A percentile compares a stretch with the other conserved stretches of the same genome.
Conservation (phyloP, 192 early-diverging fungal species). For the Chytriomyces sp. region DNA sequence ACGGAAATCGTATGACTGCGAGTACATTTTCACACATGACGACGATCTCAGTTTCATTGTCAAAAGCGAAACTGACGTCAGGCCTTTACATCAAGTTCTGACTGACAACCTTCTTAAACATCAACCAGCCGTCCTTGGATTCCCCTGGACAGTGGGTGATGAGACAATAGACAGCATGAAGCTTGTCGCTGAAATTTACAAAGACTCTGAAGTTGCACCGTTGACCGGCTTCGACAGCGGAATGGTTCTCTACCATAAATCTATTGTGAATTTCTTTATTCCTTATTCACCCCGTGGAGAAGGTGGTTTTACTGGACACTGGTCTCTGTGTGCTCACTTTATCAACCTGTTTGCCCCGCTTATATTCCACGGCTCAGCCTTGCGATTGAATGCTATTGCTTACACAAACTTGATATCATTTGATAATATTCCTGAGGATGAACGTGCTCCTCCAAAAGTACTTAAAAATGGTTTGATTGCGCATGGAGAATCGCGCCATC, state of each 20-base stretch:
- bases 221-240: slow-evolving; percentile 39
- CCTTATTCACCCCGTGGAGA: slow-evolving; percentile 38
- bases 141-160: slow-evolving; percentile 40
- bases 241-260: slow-evolving; percentile 41
- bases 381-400: slow-evolving; percentile 29
- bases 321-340: slow-evolving; percentile 41
- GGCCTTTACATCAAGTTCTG: slow-evolving; percentile 4
- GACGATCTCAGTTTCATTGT: slow-evolving; percentile 28
- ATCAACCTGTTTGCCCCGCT: slow-evolving; percentile 31
- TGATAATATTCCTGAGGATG: slow-evolving; percentile 30
- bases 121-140: slow-evolving; percentile 35
- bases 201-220: slow-evolving; percentile 23
- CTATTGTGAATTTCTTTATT: slow-evolving; percentile 39
- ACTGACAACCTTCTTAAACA: slow-evolving; percentile 21
- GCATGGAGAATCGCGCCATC: slow-evolving; percentile 37
- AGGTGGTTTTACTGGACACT: slow-evolving; percentile 35
- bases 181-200: slow-evolving; percentile 17
- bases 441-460: slow-evolving; percentile 20
- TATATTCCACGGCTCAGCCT: slow-evolving; percentile 16
- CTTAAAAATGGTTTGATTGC: slow-evolving; percentile 22
- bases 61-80: not conserved
- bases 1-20: slow-evolving; percentile 18
- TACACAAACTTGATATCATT: slow-evolving; percentile 35
- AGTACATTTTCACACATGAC: slow-evolving; percentile 42
- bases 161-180: slow-evolving; percentile 20